phyloP scores from a whole-genome alignment of 805 yeast species.

The Pichia thaimueangensis region DNA sequence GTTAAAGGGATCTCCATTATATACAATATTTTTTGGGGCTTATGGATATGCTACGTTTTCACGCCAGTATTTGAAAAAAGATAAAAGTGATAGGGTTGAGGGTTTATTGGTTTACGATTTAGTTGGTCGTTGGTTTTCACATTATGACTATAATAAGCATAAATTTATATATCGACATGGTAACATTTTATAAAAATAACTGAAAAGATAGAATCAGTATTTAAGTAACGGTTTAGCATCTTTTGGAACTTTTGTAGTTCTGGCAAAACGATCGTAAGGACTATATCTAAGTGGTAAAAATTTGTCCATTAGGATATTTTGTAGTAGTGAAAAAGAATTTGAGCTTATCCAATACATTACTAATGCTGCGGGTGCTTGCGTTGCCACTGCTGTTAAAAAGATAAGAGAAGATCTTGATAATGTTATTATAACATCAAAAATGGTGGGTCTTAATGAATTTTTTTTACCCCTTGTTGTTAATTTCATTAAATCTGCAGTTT shows the following conservation, averaged over 20 bases:
- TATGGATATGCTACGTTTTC: conserved; percentile 10
- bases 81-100: conserved; percentile 7
- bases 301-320: conserved; percentile 65
- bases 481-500: conserved; percentile 50
- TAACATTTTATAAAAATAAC: background rate
- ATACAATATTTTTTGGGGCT: conserved; percentile 8
- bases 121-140: conserved; percentile 10
- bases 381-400: conserved; percentile 73
- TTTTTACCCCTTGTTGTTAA: conserved; percentile 35
- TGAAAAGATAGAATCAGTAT: background rate
- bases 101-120: conserved; percentile 9
- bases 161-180: conserved; percentile 5
- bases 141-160: conserved; percentile 8
- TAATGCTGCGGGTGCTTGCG: conserved; percentile 81
- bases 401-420: conserved; percentile 70
- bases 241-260: conserved; percentile 9
- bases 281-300: conserved; percentile 52
- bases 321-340: conserved; percentile 66
- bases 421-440: conserved; percentile 59
- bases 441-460: conserved; percentile 44
- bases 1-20: conserved; percentile 4
- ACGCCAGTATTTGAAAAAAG: conserved; percentile 6
- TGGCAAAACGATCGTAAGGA: conserved; percentile 32
- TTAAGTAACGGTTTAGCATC: conserved; percentile 11
- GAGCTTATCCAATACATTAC: conserved; percentile 90